phyloP scores from a whole-genome alignment of 768 basidiomycete species.

The Calocera cornea region DNA sequence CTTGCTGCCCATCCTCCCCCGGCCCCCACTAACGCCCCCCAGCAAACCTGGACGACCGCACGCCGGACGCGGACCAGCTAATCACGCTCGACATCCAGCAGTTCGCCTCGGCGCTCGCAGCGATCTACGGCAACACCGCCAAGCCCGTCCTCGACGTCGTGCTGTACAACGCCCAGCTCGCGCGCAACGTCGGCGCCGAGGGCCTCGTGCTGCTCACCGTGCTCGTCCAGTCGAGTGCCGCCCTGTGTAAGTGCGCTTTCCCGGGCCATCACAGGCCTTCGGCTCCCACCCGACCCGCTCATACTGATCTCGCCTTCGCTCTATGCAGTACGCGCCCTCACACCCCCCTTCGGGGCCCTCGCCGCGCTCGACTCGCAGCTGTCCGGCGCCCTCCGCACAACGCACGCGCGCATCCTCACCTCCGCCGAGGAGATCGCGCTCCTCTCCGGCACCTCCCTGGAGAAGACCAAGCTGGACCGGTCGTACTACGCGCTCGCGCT shows the following conservation, averaged over 20 bases:
- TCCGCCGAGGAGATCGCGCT: conserved; percentile 82
- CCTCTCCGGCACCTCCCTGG: conserved; percentile 74
- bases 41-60: conserved; percentile 91
- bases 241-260: conserved; percentile 68
- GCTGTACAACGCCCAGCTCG: conserved; percentile 89
- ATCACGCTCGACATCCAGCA: conserved; percentile 91
- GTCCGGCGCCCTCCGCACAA: conserved; percentile 77
- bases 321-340: conserved; percentile 61
- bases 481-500: conserved; percentile 73
- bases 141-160: conserved; percentile 89
- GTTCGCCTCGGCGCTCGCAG: conserved; percentile 79
- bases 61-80: conserved; percentile 97
- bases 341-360: conserved; percentile 85
- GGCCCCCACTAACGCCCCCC: not conserved
- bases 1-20: not conserved
- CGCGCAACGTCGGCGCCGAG: conserved; percentile 88
- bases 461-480: conserved; percentile 81
- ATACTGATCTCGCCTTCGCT: conserved; percentile 14
- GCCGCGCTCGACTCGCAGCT: conserved; percentile 79
- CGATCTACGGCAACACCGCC: conserved; percentile 86
- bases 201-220: conserved; percentile 72
- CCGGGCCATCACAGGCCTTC: too few species aligned
- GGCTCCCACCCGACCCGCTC: too few species aligned
- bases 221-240: conserved; percentile 70
- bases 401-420: conserved; percentile 81